Percentiles rank a stretch among this genome's conserved stretches.
Evolutionary conservation across 2,329 filamentous ascomycete species (phyloP).

Genomic region (Penicillium nordicum): DNA sequence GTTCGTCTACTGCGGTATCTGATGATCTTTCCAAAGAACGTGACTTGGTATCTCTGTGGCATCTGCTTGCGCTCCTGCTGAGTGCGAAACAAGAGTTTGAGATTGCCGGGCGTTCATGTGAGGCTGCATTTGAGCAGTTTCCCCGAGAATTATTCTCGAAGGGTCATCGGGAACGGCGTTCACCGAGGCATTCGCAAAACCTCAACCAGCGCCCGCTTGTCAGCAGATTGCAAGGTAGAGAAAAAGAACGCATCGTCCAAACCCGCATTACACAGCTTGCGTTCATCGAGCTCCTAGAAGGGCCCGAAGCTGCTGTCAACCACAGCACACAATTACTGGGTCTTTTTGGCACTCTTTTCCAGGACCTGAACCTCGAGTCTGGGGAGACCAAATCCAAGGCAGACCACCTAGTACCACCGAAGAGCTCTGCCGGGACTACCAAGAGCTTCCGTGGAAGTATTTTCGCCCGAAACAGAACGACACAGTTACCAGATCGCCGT

Average conservation of each 20-base stretch:
- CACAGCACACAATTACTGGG: slow-evolving; percentile 79
- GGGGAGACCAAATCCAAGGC: slow-evolving; percentile 28
- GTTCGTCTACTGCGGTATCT: slow-evolving; percentile 23
- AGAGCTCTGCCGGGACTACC: slow-evolving; percentile 67
- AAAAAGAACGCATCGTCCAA: slow-evolving; percentile 85
- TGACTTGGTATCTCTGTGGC: slow-evolving; percentile 78
- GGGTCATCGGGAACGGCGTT: slow-evolving; percentile 54
- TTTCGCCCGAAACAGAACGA: slow-evolving; percentile 62
- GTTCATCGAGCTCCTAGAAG: slow-evolving; percentile 77
- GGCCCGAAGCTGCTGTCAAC: slow-evolving; percentile 81
- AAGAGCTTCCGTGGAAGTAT: slow-evolving; percentile 71
- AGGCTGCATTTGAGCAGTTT: slow-evolving; percentile 89
- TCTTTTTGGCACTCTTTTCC: slow-evolving; percentile 78
- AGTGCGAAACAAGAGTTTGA: slow-evolving; percentile 82
- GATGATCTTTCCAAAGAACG: slow-evolving; percentile 36
- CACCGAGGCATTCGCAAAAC: slow-evolving; percentile 25
- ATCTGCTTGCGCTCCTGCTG: slow-evolving; percentile 79
- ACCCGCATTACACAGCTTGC: slow-evolving; percentile 93
- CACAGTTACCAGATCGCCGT: slow-evolving; percentile 45
- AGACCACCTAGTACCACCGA: slow-evolving; percentile 56
- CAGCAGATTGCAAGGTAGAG: slow-evolving; percentile 75
- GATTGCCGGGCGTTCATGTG: slow-evolving; percentile 76
- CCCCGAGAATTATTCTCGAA: slow-evolving; percentile 68
- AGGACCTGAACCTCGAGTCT: slow-evolving; percentile 51
- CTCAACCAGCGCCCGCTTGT: slow-evolving; percentile 53